These are phyloP conservation scores for Prunus davidiana DNA, from an alignment of 306 rosid genomes.

Conservation along the genomic window DNA sequence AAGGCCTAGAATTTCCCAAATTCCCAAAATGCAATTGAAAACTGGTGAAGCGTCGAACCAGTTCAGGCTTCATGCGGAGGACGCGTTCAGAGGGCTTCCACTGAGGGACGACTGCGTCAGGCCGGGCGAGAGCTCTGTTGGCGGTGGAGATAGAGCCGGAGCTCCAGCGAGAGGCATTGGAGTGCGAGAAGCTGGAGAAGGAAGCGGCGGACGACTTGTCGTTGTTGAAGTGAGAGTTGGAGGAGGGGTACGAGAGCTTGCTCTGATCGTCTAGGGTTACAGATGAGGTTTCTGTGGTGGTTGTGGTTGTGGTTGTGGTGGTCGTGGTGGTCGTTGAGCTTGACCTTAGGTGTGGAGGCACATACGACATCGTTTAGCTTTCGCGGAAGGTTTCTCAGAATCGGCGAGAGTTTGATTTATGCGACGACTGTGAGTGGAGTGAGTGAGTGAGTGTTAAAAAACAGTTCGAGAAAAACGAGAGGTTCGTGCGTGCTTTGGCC, in stretches of 20 bases:
- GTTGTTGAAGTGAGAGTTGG: conserved; percentile 25
- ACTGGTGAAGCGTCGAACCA: conserved; percentile 34
- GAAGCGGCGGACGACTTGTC: conserved; percentile 19
- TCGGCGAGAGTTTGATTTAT: conserved; percentile 1
- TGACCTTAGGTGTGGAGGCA: conserved; percentile 75
- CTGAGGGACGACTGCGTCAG: conserved; percentile 48
- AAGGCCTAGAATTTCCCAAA: not conserved
- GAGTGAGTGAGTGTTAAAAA: not conserved
- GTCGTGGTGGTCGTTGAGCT: conserved; percentile 45
- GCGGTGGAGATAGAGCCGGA: conserved; percentile 31
- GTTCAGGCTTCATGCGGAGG: conserved; percentile 64
- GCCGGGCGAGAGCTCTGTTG: conserved; percentile 28
- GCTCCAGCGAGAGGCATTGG: conserved; percentile 53
- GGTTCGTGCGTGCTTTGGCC: conserved; percentile 2
- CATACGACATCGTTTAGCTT: conserved; percentile 71
- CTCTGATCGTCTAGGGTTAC: conserved; percentile 38
- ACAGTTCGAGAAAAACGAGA: not conserved
- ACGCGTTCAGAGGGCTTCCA: conserved; percentile 89
- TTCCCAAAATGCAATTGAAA: not conserved
- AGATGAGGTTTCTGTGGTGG: conserved; percentile 24
- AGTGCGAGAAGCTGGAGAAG: conserved; percentile 18
- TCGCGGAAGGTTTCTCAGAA: not conserved
- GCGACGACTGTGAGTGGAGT: not conserved
- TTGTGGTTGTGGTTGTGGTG: conserved; percentile 29
- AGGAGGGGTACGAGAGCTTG: conserved; percentile 50